These are phyloP conservation scores for Cordyceps farinosa DNA, from an alignment of 2,329 filamentous ascomycete genomes.

Conservation along the genomic window DNA sequence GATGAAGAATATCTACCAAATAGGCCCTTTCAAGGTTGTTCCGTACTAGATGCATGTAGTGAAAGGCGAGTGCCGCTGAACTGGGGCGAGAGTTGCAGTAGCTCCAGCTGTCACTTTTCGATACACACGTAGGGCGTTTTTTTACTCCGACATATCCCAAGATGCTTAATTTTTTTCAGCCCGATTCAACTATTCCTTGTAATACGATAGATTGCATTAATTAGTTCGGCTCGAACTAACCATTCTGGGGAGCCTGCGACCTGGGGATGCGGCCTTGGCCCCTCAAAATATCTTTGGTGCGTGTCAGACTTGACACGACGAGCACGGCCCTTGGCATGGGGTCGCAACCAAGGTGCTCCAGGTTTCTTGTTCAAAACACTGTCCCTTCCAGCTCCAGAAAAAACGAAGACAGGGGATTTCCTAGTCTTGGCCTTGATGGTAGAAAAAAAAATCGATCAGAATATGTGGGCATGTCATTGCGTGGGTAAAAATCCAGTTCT, in stretches of 20 bases:
- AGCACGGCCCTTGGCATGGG: background rate
- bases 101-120: background rate
- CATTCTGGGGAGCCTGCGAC: background rate
- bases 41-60: background rate
- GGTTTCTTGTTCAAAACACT: constrained; percentile 13
- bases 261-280: background rate
- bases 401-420: background rate
- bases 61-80: too few species aligned
- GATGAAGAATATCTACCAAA: too few species aligned
- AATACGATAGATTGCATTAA: background rate
- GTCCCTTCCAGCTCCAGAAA: background rate
- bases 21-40: background rate
- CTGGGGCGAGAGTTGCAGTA: too few species aligned
- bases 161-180: background rate
- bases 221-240: background rate
- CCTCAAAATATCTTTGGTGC: constrained; percentile 2
- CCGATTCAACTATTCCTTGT: background rate
- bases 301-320: constrained; percentile 13
- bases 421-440: too few species aligned
- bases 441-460: background rate
- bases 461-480: background rate
- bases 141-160: background rate
- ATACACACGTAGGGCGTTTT: background rate
- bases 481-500: background rate
- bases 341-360: background rate